These are phyloP conservation scores for Meira nashicola DNA, from an alignment of 1,284 basidiomycete genomes.

Conservation along the genomic window DNA sequence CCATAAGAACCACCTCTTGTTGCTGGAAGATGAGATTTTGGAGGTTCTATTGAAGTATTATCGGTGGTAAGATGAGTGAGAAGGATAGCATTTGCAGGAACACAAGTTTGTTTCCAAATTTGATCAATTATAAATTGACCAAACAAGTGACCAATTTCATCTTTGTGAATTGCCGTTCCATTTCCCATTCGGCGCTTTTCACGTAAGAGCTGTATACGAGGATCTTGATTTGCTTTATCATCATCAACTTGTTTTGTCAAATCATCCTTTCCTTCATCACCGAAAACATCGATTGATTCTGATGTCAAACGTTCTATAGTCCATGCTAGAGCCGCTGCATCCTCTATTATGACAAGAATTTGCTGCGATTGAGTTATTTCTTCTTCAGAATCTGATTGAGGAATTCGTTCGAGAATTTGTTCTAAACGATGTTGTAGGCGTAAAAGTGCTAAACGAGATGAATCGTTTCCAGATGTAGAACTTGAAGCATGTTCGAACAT, in stretches of 20 bases:
- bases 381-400: neutral
- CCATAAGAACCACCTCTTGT: constrained; percentile 9
- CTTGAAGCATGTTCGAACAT: neutral
- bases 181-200: neutral
- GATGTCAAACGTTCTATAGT: neutral
- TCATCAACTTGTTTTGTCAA: neutral
- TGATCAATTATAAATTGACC: neutral
- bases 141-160: neutral
- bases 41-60: neutral
- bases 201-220: neutral
- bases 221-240: neutral
- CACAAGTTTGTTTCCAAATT: constrained; percentile 2
- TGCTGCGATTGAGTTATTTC: neutral
- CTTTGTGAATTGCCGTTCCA: neutral
- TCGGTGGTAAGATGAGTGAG: constrained; percentile 6
- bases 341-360: constrained; percentile 4
- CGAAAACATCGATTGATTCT: too few relatives aligned
- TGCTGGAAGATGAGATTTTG: neutral
- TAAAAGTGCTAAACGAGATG: neutral
- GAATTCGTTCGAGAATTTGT: neutral
- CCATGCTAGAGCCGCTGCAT: constrained; percentile 5
- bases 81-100: constrained; percentile 1
- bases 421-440: neutral
- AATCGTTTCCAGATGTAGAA: neutral
- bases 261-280: neutral